Base-by-base conservation (phyloP, 352 stramenopile species). In the Pythium myriotylum region DNA sequence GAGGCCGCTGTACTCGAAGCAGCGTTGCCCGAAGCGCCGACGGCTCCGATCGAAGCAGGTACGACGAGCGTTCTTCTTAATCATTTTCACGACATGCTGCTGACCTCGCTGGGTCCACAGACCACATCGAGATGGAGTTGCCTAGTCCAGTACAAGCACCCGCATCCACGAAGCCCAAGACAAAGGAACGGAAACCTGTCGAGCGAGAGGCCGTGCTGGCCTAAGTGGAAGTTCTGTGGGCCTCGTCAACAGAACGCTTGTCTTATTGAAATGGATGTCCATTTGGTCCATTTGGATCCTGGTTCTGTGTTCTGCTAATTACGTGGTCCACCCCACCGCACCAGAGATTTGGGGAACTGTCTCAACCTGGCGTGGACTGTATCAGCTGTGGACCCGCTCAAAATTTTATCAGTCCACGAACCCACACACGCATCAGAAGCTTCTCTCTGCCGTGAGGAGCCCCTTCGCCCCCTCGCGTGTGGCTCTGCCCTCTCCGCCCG, bases 1-100 rank as follows among this genome's bases (percentile, higher is more conserved):
- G 87, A 95, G 54, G 82, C 80, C 1, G 70, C 75, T 9, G 63
- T 56, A 9, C 74, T 95, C 13, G 76, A 77, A 20, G 61, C 72
- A 14, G 61, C 71, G 23, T 68, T 96, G 45, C 88, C 86, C 9
- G 74, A 88, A 46, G 88, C 74, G 6, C 88, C 88, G 14, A 76
- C 54, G 6, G 54, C 59, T 35, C 40, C 64, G 7, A 33, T 88
- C 45, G 72, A 84, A 57, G 52, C 74, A 75, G 69, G 81, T 88
- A 63, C 47, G 54, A 26, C 14, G 17, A 33, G n/a, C 37, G 37
- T 6, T 14, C 7, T 20, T 43, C 17, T 37, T 51, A 33, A 6
- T 33, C 9, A 37, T 14, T 37, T 32, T 51, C 8, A 7, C 35
- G 45, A 19, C 20, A n/a, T n/a, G 26, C 6, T 32, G 26, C 19